Evolutionary conservation across 352 stramenopile species (phyloP).

Genomic region (Phytophthora foliorum): DNA sequence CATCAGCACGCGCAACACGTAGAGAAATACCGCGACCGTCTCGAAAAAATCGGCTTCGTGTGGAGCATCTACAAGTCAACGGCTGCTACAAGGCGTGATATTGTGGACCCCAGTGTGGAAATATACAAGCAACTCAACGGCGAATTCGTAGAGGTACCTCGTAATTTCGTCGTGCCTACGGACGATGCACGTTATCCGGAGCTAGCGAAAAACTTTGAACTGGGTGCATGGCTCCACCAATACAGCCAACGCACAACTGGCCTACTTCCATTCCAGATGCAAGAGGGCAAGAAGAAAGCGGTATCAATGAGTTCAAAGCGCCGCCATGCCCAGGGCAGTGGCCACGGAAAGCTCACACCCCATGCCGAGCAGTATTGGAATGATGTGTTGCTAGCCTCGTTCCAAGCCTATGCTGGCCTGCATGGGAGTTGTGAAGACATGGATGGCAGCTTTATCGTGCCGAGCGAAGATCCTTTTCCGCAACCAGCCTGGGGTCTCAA

Average conservation of each 20-base stretch:
- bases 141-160: conserved; percentile 66
- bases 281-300: conserved; percentile 43
- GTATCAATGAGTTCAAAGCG: conserved; percentile 12
- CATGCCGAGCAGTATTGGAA: conserved; percentile 80
- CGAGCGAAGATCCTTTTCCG: conserved; percentile 62
- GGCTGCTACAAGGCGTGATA: conserved; percentile 57
- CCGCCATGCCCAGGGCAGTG: background rate
- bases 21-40: conserved; percentile 73
- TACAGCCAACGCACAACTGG: conserved; percentile 50
- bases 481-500: conserved; percentile 75
- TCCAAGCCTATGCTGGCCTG: conserved; percentile 58
- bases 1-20: conserved; percentile 92
- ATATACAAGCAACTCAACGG: conserved; percentile 90
- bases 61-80: conserved; percentile 86
- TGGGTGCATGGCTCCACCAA: conserved; percentile 90
- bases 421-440: conserved; percentile 69
- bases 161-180: conserved; percentile 77
- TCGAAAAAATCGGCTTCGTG: conserved; percentile 93
- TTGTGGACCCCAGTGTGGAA: conserved; percentile 62
- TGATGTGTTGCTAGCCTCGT: conserved; percentile 73
- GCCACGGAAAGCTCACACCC: conserved; percentile 40
- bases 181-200: conserved; percentile 86
- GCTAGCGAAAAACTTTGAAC: conserved; percentile 83
- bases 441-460: conserved; percentile 68
- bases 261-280: conserved; percentile 54